These are phyloP conservation scores for Colletotrichum destructivum DNA, from an alignment of 2,329 filamentous ascomycete species.

Conservation along the genomic window DNA sequence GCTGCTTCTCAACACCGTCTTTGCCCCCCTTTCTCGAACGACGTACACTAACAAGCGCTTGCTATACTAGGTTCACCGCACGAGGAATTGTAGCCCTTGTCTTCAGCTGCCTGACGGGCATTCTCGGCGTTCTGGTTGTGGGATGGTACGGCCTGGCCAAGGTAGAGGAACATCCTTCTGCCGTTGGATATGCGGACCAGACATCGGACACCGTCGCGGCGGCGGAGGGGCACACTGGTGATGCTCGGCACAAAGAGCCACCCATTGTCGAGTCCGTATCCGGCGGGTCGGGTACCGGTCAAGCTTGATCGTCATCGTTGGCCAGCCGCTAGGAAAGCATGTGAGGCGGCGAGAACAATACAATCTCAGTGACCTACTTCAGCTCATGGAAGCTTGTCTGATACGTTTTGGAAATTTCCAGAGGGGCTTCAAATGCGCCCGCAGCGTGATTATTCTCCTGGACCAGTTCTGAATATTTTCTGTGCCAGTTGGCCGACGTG, in stretches of 20 bases:
- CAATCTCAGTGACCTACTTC: neutral
- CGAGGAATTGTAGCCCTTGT: conserved; percentile 81
- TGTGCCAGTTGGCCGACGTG: neutral
- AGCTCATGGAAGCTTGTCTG: neutral
- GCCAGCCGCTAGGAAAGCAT: no score
- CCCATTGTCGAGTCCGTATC: conserved; percentile 16
- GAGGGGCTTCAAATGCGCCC: neutral
- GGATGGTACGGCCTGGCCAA: conserved; percentile 74
- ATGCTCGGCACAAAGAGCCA: conserved; percentile 16
- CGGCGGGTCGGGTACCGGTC: conserved; percentile 2
- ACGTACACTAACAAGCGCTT: neutral
- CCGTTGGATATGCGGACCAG: neutral
- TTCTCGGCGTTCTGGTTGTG: conserved; percentile 78
- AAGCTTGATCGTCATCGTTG: conserved; percentile 1
- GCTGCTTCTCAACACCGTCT: neutral
- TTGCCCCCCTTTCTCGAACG: neutral
- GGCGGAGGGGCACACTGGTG: neutral
- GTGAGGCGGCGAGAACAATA: neutral
- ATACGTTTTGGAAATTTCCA: neutral
- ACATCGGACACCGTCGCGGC: neutral
- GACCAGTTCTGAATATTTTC: neutral
- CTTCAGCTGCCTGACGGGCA: conserved; percentile 78
- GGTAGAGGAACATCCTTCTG: conserved; percentile 11
- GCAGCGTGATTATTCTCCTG: neutral
- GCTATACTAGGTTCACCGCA: conserved; percentile 70